Conservation (phyloP, 2,329 filamentous ascomycete species). For the Fusarium sp. region DNA sequence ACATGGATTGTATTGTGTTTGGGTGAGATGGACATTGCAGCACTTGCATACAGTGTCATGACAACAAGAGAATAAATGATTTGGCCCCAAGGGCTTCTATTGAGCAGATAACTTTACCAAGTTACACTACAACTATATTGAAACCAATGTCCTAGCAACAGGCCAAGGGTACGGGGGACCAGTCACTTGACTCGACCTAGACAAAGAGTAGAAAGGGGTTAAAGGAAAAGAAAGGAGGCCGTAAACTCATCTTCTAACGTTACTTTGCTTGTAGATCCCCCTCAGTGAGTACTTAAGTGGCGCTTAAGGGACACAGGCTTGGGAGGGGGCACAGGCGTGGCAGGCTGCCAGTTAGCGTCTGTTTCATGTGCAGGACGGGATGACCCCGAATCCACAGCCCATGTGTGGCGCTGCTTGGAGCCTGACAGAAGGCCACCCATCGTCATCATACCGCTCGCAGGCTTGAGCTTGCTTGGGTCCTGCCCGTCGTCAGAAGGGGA, state of each 20-base stretch:
- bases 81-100: not conserved
- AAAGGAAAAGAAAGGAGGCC: not conserved
- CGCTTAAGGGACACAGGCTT: not conserved
- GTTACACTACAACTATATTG: not conserved
- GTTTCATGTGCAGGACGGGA: not conserved
- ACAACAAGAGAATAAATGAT: not conserved
- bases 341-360: not conserved
- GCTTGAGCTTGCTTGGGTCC: not conserved
- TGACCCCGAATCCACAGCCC: not conserved
- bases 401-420: not conserved
- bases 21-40: not conserved
- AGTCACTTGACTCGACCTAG: not conserved
- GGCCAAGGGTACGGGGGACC: not conserved
- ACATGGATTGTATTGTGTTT: conserved; percentile 4
- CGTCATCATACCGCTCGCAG: not conserved
- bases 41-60: not conserved
- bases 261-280: not conserved
- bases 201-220: not conserved
- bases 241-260: not conserved
- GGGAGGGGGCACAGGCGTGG: no score
- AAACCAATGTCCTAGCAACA: not conserved
- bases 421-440: not conserved
- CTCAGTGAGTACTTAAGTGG: not conserved
- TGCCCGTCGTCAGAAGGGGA: not conserved
- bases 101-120: not conserved